Conservation (phyloP, 2,329 filamentous ascomycete genomes). For the Thermothelomyces thermophilus region DNA sequence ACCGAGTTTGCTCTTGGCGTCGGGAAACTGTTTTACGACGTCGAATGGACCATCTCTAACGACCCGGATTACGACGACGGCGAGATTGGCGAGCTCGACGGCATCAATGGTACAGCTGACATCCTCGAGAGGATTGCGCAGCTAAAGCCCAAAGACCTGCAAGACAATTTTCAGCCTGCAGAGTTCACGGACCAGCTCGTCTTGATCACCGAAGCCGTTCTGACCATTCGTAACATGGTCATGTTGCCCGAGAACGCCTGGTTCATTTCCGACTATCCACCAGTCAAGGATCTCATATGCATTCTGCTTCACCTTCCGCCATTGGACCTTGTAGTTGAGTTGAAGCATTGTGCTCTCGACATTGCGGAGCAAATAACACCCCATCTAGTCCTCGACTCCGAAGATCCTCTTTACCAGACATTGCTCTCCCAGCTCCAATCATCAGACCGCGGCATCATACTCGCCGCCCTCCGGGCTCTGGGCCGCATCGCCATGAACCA, state of each 20-base stretch:
- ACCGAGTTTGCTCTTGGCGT: slow-evolving; percentile 78
- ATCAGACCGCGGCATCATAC: slow-evolving; percentile 72
- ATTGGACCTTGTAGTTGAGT: slow-evolving; percentile 65
- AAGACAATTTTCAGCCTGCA: slow-evolving; percentile 66
- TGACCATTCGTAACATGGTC: slow-evolving; percentile 95
- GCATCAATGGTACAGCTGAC: slow-evolving; percentile 63
- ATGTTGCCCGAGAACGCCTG: slow-evolving; percentile 81
- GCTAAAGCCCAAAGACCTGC: slow-evolving; percentile 52
- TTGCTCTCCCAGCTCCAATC: slow-evolving; percentile 60
- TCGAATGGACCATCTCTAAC: slow-evolving; percentile 76
- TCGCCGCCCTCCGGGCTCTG: slow-evolving; percentile 74
- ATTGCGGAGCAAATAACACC: slow-evolving; percentile 86
- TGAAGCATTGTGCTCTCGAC: slow-evolving; percentile 87
- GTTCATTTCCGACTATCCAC: slow-evolving; percentile 67
- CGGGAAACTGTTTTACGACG: slow-evolving; percentile 70
- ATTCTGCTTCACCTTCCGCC: slow-evolving; percentile 73
- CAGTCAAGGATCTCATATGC: slow-evolving; percentile 75
- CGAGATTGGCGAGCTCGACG: slow-evolving; percentile 43
- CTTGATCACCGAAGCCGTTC: slow-evolving; percentile 74
- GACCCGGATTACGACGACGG: slow-evolving; percentile 46
- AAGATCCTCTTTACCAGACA: slow-evolving; percentile 73
- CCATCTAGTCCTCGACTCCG: slow-evolving; percentile 63
- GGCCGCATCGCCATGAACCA: slow-evolving; percentile 84
- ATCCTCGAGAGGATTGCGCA: slow-evolving; percentile 64
- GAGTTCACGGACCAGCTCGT: slow-evolving; percentile 65